Base-by-base conservation (phyloP, 495 filamentous ascomycete genomes). In the Niebla homalea region DNA sequence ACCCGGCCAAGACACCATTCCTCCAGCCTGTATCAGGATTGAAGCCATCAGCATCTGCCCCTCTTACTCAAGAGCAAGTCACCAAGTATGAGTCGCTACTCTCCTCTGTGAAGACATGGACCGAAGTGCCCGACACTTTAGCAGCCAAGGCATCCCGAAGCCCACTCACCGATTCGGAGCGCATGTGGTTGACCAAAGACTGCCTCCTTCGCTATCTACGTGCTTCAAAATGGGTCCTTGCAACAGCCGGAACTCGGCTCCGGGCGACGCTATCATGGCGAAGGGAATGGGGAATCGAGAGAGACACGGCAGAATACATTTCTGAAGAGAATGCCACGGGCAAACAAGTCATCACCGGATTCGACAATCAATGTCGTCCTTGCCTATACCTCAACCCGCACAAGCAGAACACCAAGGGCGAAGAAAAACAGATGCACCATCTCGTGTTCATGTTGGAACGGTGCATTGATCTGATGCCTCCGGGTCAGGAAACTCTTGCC, bases 401-500 rank as follows among this genome's bases (percentile, higher is more conserved):
- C 21, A 81, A 83, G 43, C 92, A 98, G 65, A 98, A 98, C 66
- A 98, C 92, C 3, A 76, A 89, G 56, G 78, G 78, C 64, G 84
- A 80, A 50, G 84, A 88, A n/a, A 78, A 87, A 59, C 92, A 98
- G 65, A 77, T 96, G 21, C 80, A 98, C 62, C 89, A 96, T 63
- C 74, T 98, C 40, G 89, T 96, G 37, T 98, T 78, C 64, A 94
- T 95, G 87, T 67, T 98, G 39, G 92, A 98, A 70, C 77, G 87
- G 21, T 78, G 83, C 18, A 79, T 96, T 57, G 88, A 95, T 51
- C 63, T 96, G 29, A 89, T 93, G 81, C 77, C 80, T 1, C 76
- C 92, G 1, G 81, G 83, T 11, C 85, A 92, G 60, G 92, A 95
- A 66, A 89, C 80, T 2, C 63, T 94, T 40, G 82, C 86, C 7